Conservation (phyloP, 2,329 filamentous ascomycete genomes). For the Calonectria hongkongensis region DNA sequence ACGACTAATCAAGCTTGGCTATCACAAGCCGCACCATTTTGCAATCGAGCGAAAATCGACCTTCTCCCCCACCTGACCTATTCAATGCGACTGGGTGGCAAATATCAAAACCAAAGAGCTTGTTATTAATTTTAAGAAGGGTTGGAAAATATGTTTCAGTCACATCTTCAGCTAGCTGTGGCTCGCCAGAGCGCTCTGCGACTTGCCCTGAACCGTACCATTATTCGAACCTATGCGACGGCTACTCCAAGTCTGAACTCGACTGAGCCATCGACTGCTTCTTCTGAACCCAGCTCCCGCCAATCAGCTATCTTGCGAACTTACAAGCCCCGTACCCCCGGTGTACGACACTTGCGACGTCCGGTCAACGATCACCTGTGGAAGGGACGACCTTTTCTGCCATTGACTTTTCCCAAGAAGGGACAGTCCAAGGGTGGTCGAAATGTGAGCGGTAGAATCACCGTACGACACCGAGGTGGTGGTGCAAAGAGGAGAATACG, state of each 20-base stretch:
- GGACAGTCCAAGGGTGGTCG: conserved; percentile 94
- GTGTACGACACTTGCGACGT: conserved; percentile 91
- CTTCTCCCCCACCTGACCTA: conserved; percentile 28
- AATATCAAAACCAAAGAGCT: conserved; percentile 12
- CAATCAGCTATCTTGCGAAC: conserved; percentile 79
- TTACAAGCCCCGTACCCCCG: conserved; percentile 95
- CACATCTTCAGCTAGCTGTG: conserved; percentile 55
- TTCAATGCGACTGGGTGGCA: conserved; percentile 44
- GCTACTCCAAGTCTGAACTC: conserved; percentile 44
- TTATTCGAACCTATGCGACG: conserved; percentile 58
- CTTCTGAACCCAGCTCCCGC: conserved; percentile 50
- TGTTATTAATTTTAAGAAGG: conserved; percentile 8
- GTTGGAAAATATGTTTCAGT: conserved; percentile 56
- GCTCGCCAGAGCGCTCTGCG: conserved; percentile 56
- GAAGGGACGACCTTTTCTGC: conserved; percentile 90
- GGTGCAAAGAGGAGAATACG: conserved; percentile 94
- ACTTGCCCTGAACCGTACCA: conserved; percentile 53
- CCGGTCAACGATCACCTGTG: conserved; percentile 97
- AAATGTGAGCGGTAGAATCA: conserved; percentile 90
- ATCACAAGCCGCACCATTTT: conserved; percentile 40
- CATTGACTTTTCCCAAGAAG: conserved; percentile 93
- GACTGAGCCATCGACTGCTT: conserved; percentile 47
- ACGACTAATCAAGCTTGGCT: conserved; percentile 36
- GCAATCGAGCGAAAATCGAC: conserved; percentile 44
- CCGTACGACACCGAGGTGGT: conserved; percentile 93